Evolutionary conservation across 2,329 filamentous ascomycete species (phyloP).

Genomic region (Pestalotiopsis sp.): DNA sequence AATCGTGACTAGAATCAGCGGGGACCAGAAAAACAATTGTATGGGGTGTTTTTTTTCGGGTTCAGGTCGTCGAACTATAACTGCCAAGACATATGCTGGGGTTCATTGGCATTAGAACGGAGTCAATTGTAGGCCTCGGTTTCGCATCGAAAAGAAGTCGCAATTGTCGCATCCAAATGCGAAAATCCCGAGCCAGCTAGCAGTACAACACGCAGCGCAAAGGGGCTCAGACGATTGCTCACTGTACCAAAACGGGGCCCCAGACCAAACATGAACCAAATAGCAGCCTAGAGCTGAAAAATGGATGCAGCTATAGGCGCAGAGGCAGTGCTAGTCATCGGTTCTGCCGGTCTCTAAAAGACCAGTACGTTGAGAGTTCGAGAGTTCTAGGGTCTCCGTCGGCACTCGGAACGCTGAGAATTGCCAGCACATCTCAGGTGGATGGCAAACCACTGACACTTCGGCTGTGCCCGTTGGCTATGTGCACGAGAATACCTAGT

Average conservation of each 20-base stretch:
- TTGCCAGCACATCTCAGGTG: too few relatives aligned
- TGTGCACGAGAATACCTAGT: too few relatives aligned
- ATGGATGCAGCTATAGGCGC: not conserved
- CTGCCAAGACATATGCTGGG: not conserved
- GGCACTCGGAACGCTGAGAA: too few relatives aligned
- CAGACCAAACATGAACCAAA: not conserved
- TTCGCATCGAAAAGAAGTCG: not conserved
- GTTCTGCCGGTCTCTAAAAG: not conserved
- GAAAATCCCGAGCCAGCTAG: not conserved
- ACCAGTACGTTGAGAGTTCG: not conserved
- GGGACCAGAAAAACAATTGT: too few relatives aligned
- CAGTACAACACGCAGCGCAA: not conserved
- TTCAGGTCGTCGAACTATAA: not conserved
- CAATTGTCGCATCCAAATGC: slow-evolving; percentile 1
- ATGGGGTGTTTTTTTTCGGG: too few relatives aligned
- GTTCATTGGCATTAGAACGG: not conserved
- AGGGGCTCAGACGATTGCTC: not conserved
- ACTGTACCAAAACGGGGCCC: not conserved
- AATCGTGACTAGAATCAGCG: too few relatives aligned
- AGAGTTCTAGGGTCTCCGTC: not conserved
- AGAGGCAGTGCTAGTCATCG: not conserved
- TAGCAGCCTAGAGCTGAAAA: not conserved
- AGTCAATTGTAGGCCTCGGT: not conserved
- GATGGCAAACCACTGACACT: too few relatives aligned
- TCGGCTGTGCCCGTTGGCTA: too few relatives aligned